Evolutionary conservation across 805 yeast species (phyloP).

Genomic region (Wickerhamomyces chaumierensis): DNA sequence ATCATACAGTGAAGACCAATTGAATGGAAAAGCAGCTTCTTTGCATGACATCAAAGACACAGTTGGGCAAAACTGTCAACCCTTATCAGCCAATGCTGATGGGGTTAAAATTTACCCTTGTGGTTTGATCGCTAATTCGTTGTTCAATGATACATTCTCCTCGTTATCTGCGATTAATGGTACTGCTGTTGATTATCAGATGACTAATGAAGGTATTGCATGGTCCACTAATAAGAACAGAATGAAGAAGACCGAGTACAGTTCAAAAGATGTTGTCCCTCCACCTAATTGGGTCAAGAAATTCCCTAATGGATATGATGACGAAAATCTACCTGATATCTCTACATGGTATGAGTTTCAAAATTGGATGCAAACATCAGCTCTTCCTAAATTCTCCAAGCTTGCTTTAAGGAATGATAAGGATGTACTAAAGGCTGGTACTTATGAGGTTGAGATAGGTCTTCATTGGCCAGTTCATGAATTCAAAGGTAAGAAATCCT

Average conservation of each 20-base stretch:
- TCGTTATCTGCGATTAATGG: constrained; percentile 24
- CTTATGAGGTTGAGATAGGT: constrained; percentile 54
- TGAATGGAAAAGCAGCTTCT: constrained; percentile 64
- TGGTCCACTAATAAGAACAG: constrained; percentile 61
- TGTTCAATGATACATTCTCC: constrained; percentile 67
- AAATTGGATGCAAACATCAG: constrained; percentile 83
- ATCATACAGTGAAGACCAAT: constrained; percentile 77
- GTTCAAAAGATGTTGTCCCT: constrained; percentile 53
- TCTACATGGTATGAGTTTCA: constrained; percentile 60
- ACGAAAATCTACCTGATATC: constrained; percentile 58
- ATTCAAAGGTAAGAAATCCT: constrained; percentile 54
- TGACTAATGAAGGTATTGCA: constrained; percentile 48
- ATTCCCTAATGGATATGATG: constrained; percentile 67
- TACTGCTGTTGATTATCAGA: constrained; percentile 30
- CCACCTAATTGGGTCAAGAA: constrained; percentile 74
- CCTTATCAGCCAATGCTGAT: constrained; percentile 38
- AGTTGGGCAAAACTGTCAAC: constrained; percentile 50
- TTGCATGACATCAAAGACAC: constrained; percentile 36
- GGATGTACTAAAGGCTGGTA: constrained; percentile 42
- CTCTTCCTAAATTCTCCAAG: constrained; percentile 56
- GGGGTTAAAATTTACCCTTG: constrained; percentile 70
- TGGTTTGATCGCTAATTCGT: constrained; percentile 72
- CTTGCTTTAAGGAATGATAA: constrained; percentile 52
- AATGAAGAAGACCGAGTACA: constrained; percentile 53
- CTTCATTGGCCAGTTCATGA: constrained; percentile 71